A percentile compares a stretch with the other conserved stretches of the same genome.
Conservation (phyloP, 129 eudicot genomes). For the Escallonia rubra region DNA sequence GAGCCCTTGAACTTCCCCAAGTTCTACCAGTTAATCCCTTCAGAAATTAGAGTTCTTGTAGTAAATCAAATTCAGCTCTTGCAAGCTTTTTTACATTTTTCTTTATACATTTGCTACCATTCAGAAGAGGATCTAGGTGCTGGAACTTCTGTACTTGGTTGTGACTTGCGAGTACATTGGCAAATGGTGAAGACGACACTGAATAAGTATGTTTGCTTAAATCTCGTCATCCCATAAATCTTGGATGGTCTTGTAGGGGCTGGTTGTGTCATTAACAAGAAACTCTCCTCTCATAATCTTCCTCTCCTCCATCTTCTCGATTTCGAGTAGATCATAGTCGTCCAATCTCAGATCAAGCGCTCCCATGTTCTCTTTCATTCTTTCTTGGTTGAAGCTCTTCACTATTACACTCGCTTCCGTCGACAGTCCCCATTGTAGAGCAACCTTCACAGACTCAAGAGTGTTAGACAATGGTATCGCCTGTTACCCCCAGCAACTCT, state of each 20-base stretch:
- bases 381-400: slow-evolving; percentile 46
- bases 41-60: too few species aligned
- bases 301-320: slow-evolving; percentile 46
- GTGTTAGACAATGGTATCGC: neutral
- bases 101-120: too few species aligned
- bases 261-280: slow-evolving; percentile 40
- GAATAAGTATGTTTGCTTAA: slow-evolving; percentile 9
- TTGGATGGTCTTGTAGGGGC: slow-evolving; percentile 55
- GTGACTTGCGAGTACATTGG: too few species aligned
- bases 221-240: slow-evolving; percentile 61
- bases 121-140: too few species aligned
- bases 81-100: too few species aligned
- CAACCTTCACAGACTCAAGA: slow-evolving; percentile 26
- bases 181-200: too few species aligned
- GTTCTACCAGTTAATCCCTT: too few species aligned
- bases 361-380: slow-evolving; percentile 46
- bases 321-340: slow-evolving; percentile 27
- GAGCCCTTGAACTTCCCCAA: too few species aligned
- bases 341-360: slow-evolving; percentile 35
- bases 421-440: slow-evolving; percentile 50
- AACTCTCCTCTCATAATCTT: slow-evolving; percentile 61
- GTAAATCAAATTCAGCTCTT: too few species aligned
- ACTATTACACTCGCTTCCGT: slow-evolving; percentile 51
- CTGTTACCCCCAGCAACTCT: too few species aligned
- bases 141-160: too few species aligned